Percentiles rank a stretch among this genome's conserved stretches.
These are phyloP conservation scores for Linnemannia hyalina DNA, from an alignment of 192 early-diverging fungal genomes.

Conservation along the genomic window DNA sequence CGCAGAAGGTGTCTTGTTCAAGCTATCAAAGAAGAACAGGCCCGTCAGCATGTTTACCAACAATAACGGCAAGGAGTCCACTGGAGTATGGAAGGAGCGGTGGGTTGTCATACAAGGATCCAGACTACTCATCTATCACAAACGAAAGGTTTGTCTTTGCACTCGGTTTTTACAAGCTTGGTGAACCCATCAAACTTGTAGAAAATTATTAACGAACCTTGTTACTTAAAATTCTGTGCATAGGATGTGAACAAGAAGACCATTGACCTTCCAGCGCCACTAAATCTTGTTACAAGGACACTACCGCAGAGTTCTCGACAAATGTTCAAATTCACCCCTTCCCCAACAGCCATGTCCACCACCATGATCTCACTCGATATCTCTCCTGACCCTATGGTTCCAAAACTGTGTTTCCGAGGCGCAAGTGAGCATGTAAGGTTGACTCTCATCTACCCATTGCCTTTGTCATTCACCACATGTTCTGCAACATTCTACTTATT, in stretches of 20 bases:
- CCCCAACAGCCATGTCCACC: slow-evolving; percentile 19
- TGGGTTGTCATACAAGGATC: slow-evolving; percentile 51
- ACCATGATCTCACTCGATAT: slow-evolving; percentile 31
- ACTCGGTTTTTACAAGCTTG: not conserved
- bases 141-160: slow-evolving; percentile 37
- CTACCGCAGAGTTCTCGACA: slow-evolving; percentile 23
- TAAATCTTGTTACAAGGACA: slow-evolving; percentile 10
- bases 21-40: slow-evolving; percentile 47
- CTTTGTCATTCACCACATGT: no score
- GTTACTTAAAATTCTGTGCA: not conserved
- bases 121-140: slow-evolving; percentile 46
- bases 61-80: slow-evolving; percentile 24
- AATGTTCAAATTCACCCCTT: slow-evolving; percentile 12
- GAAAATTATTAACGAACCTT: not conserved
- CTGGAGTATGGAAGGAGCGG: slow-evolving; percentile 47
- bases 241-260: slow-evolving; percentile 50
- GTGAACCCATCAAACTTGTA: not conserved
- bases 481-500: not conserved
- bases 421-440: slow-evolving; percentile 40
- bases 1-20: slow-evolving; percentile 43
- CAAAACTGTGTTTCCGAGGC: slow-evolving; percentile 47
- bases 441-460: no score
- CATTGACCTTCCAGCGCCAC: slow-evolving; percentile 25
- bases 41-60: slow-evolving; percentile 34
- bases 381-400: slow-evolving; percentile 15